Evolutionary conservation across 1,284 basidiomycete species (phyloP).

Genomic region (Cryptococcus sp.): DNA sequence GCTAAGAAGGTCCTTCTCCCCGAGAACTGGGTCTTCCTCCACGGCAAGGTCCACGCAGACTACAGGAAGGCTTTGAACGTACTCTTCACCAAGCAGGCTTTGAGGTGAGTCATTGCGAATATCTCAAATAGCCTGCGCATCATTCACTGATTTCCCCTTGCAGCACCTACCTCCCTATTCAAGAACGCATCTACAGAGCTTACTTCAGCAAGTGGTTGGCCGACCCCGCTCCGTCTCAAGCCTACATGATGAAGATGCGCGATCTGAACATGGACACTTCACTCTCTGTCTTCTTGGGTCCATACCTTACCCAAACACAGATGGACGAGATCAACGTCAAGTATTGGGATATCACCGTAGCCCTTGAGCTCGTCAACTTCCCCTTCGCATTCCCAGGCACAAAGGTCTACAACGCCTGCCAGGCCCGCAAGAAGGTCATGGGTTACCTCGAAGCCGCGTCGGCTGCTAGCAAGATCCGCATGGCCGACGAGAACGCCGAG

Average conservation of each 20-base stretch:
- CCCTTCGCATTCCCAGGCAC: conserved; percentile 94
- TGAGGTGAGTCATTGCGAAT: conserved; percentile 62
- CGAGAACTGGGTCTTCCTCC: conserved; percentile 98
- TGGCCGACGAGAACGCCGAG: conserved; percentile 73
- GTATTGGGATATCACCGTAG: conserved; percentile 94
- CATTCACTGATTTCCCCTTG: conserved; percentile 9
- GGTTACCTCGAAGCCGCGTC: conserved; percentile 81
- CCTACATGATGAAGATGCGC: conserved; percentile 89
- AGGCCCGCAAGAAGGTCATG: conserved; percentile 87
- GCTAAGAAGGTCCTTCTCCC: conserved; percentile 84
- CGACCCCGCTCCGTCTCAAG: conserved; percentile 60
- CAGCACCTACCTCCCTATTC: conserved; percentile 83
- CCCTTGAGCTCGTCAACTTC: conserved; percentile 98
- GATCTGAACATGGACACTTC: conserved; percentile 98
- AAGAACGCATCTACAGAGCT: conserved; percentile 80
- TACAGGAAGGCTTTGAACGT: conserved; percentile 90
- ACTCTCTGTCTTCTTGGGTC: conserved; percentile 90
- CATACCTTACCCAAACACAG: conserved; percentile 79
- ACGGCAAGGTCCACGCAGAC: conserved; percentile 89
- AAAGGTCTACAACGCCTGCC: conserved; percentile 91
- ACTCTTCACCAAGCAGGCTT: conserved; percentile 91
- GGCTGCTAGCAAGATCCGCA: conserved; percentile 74
- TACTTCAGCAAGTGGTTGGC: conserved; percentile 73
- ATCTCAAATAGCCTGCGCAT: conserved; percentile 17
- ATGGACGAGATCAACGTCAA: conserved; percentile 82